These are phyloP conservation scores for Nematodospora valgi DNA, from an alignment of 805 yeast genomes.

Conservation along the genomic window DNA sequence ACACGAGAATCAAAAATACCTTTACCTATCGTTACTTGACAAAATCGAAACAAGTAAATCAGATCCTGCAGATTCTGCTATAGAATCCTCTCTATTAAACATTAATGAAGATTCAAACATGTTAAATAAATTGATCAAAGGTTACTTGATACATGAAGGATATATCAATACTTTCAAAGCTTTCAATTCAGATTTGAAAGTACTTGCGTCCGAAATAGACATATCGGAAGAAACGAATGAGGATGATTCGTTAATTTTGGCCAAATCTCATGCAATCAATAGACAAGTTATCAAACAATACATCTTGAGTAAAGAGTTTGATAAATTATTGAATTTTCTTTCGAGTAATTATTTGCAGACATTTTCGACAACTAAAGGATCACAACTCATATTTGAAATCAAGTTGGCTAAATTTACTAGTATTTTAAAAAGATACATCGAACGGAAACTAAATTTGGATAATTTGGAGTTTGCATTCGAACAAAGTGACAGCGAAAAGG, in stretches of 20 bases:
- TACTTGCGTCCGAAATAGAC: constrained; percentile 15
- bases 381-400: constrained; percentile 22
- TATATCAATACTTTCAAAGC: constrained; percentile 33
- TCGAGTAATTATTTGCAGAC: constrained; percentile 15
- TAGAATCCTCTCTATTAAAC: constrained; percentile 21
- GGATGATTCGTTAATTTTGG: constrained; percentile 11
- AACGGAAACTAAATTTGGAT: constrained; percentile 11
- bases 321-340: constrained; percentile 19
- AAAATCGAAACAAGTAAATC: constrained; percentile 12
- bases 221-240: constrained; percentile 1
- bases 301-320: constrained; percentile 22
- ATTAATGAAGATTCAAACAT: constrained; percentile 24
- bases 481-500: constrained; percentile 8
- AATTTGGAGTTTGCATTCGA: constrained; percentile 10
- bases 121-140: constrained; percentile 32
- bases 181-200: constrained; percentile 28
- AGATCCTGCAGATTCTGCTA: constrained; percentile 4
- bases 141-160: constrained; percentile 39
- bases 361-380: constrained; percentile 12
- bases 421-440: constrained; percentile 20
- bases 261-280: constrained; percentile 20
- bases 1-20: constrained; percentile 18
- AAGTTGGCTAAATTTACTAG: constrained; percentile 21
- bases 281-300: constrained; percentile 22
- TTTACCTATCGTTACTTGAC: constrained; percentile 19